Percentiles rank a stretch among this genome's conserved stretches.
phyloP scores from a whole-genome alignment of 495 filamentous ascomycete species.

The Podospora australis region DNA sequence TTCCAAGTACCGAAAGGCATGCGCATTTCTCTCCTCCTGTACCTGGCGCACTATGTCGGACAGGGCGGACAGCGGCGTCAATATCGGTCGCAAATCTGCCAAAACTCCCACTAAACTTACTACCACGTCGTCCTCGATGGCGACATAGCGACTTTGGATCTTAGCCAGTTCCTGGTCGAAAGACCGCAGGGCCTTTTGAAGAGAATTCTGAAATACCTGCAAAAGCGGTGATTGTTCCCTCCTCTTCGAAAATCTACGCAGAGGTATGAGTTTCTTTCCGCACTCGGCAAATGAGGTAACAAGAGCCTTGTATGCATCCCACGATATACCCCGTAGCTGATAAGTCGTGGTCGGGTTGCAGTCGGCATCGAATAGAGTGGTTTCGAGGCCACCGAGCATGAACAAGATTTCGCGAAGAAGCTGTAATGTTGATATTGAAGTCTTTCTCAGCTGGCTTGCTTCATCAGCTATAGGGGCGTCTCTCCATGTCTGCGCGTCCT shows the following conservation, averaged over 20 bases:
- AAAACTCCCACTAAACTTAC: slow-evolving; percentile 55
- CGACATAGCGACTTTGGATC: slow-evolving; percentile 41
- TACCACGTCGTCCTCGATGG: slow-evolving; percentile 38
- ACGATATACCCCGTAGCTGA: slow-evolving; percentile 32
- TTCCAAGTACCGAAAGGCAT: slow-evolving; percentile 61
- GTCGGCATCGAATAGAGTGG: slow-evolving; percentile 56
- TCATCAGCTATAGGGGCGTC: slow-evolving; percentile 23
- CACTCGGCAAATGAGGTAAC: slow-evolving; percentile 35
- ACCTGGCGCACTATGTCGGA: slow-evolving; percentile 40
- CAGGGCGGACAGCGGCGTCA: slow-evolving; percentile 51
- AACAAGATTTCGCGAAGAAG: slow-evolving; percentile 71
- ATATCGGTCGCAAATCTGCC: slow-evolving; percentile 48
- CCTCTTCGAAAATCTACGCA: slow-evolving; percentile 28
- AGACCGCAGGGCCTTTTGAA: slow-evolving; percentile 33
- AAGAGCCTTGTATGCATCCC: slow-evolving; percentile 37
- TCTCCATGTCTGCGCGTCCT: slow-evolving; percentile 62
- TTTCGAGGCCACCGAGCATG: slow-evolving; percentile 77
- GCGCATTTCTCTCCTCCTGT: slow-evolving; percentile 30
- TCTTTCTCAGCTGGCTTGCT: slow-evolving; percentile 33
- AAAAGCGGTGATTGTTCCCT: slow-evolving; percentile 39
- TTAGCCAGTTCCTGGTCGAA: slow-evolving; percentile 40
- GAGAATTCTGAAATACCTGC: slow-evolving; percentile 43
- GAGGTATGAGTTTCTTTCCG: slow-evolving; percentile 29
- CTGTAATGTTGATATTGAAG: slow-evolving; percentile 62
- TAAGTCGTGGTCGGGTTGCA: slow-evolving; percentile 26